Evolutionary conservation across 768 basidiomycete species (phyloP).

Genomic region (Mycena metata): DNA sequence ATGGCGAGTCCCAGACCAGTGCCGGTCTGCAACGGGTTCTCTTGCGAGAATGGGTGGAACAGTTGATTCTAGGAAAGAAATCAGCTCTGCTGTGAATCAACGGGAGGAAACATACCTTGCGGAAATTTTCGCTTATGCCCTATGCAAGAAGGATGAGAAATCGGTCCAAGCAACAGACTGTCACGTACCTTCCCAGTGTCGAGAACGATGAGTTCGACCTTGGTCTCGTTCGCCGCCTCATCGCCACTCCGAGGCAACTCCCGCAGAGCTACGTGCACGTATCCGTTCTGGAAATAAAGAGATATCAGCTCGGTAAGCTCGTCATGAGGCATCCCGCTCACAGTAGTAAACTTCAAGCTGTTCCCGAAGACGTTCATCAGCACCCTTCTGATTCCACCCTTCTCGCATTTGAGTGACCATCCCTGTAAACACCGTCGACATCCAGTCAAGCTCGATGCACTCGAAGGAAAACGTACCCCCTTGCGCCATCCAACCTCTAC

Average conservation of each 20-base stretch:
- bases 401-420: slow-evolving; percentile 90
- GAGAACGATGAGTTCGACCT: slow-evolving; percentile 85
- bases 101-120: slow-evolving; percentile 67
- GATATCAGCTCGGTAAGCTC: slow-evolving; percentile 6
- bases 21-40: slow-evolving; percentile 93
- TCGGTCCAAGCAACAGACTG: slow-evolving; percentile 1
- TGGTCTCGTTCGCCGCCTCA: slow-evolving; percentile 70
- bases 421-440: slow-evolving; percentile 61
- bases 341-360: slow-evolving; percentile 91
- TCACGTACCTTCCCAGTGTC: slow-evolving; percentile 87
- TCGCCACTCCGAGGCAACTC: slow-evolving; percentile 73
- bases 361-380: slow-evolving; percentile 97
- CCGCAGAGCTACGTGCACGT: slow-evolving; percentile 86
- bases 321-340: slow-evolving; percentile 50
- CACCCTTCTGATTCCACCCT: slow-evolving; percentile 91
- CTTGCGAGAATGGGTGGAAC: slow-evolving; percentile 98
- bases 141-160: slow-evolving; percentile 39
- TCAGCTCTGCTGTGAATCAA: slow-evolving; percentile 7
- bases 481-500: slow-evolving; percentile 85
- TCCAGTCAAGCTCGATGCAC: not conserved
- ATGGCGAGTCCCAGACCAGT: slow-evolving; percentile 96
- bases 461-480: slow-evolving; percentile 60
- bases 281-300: slow-evolving; percentile 72
- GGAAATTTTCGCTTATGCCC: slow-evolving; percentile 94
- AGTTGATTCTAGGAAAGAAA: slow-evolving; percentile 77